Conservation (phyloP, 495 filamentous ascomycete species). For the Talaromyces thailandensis region DNA sequence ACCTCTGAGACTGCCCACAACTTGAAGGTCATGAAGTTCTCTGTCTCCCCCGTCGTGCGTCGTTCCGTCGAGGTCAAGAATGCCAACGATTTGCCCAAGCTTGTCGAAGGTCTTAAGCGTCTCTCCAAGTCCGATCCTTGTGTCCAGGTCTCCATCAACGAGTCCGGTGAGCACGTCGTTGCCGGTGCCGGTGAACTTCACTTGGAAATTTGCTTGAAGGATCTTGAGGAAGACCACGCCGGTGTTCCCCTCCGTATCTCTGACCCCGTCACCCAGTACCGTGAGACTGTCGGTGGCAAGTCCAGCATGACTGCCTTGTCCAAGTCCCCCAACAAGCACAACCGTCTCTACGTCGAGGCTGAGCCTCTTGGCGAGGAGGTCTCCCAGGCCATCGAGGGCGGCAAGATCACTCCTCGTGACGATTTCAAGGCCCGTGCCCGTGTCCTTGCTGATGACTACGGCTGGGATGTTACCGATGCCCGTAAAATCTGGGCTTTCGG, state of each 20-base stretch:
- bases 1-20: slow-evolving; percentile 98
- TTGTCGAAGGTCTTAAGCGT: slow-evolving; percentile 99
- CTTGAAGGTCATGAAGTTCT: slow-evolving; percentile 99
- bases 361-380: slow-evolving; percentile 87
- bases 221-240: slow-evolving; percentile 99
- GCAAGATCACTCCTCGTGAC: slow-evolving; percentile 91
- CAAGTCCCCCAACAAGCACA: slow-evolving; percentile 99
- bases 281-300: slow-evolving; percentile 76
- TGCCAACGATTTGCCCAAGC: slow-evolving; percentile 97
- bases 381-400: slow-evolving; percentile 77
- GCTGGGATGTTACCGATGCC: slow-evolving; percentile 99
- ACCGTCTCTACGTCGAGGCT: slow-evolving; percentile 93
- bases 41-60: slow-evolving; percentile 96
- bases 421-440: slow-evolving; percentile 99
- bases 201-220: slow-evolving; percentile 99
- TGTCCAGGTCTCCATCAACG: slow-evolving; percentile 78
- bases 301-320: slow-evolving; percentile 95
- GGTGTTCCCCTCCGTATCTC: slow-evolving; percentile 94
- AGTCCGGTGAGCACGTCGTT: slow-evolving; percentile 96
- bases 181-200: slow-evolving; percentile 99
- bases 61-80: slow-evolving; percentile 99
- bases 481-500: slow-evolving; percentile 99
- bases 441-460: slow-evolving; percentile 91
- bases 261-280: slow-evolving; percentile 95
- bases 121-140: slow-evolving; percentile 99